A percentile compares a stretch with the other conserved stretches of the same genome.
Evolutionary conservation across 2,329 filamentous ascomycete genomes (phyloP).

Genomic region (Pseudocercospora crystallina): DNA sequence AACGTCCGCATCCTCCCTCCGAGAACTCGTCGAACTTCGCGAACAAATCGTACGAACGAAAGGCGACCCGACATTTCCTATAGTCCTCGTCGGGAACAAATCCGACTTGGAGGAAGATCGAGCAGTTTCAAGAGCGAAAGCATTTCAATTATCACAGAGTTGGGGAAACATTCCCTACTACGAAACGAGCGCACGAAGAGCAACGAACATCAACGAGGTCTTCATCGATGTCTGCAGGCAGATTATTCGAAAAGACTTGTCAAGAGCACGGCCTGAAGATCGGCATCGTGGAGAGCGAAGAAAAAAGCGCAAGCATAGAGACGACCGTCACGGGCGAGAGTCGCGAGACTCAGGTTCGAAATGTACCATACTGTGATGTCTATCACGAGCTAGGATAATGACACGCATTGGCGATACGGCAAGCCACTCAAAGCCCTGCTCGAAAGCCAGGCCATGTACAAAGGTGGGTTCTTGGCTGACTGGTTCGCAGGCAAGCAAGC

Average conservation of each 20-base stretch:
- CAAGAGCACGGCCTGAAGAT: constrained; percentile 22
- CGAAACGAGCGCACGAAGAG: constrained; percentile 78
- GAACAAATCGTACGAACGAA: constrained; percentile 92
- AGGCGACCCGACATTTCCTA: constrained; percentile 63
- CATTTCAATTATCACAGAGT: constrained; percentile 79
- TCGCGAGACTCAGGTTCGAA: constrained; percentile 15
- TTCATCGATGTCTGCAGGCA: constrained; percentile 55
- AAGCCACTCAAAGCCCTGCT: too few relatives aligned
- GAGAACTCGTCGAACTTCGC: constrained; percentile 75
- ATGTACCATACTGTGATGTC: constrained; percentile 24
- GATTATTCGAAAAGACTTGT: constrained; percentile 37
- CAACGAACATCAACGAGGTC: constrained; percentile 86
- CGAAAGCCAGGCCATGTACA: too few relatives aligned
- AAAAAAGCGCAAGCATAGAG: constrained; percentile 11
- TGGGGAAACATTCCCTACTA: constrained; percentile 90
- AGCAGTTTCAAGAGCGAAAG: constrained; percentile 72
- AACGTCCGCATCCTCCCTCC: constrained; percentile 78
- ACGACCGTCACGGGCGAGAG: constrained; percentile 8
- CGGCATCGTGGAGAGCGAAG: constrained; percentile 13
- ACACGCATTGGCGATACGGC: too few relatives aligned
- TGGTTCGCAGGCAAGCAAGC: too few relatives aligned
- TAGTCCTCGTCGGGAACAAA: constrained; percentile 92
- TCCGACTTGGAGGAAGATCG: constrained; percentile 85
- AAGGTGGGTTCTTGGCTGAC: too few relatives aligned
- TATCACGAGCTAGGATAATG: not conserved